Base-by-base conservation (phyloP, 2,329 filamentous ascomycete genomes). In the Tolypocladium sp. region DNA sequence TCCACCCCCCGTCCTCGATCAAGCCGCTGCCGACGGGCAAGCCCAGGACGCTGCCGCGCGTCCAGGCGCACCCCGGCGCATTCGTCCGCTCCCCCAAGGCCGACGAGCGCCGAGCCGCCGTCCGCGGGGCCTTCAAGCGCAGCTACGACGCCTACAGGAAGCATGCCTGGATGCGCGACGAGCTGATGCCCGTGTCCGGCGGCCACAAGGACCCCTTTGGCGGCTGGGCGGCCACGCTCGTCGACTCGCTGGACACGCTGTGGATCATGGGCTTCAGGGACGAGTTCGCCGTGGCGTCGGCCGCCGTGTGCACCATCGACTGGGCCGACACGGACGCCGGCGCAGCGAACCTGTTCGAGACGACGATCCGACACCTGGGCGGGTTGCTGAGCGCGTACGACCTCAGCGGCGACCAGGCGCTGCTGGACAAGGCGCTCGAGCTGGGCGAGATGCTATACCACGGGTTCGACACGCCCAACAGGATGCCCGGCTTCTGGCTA, bases 171-270 rank as follows among this genome's bases (percentile, higher is more conserved):
- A 67, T 79, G 62, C 73, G 74, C 35, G 82, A 84, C 61, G 82
- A 84, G 68, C 68, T 84, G 20, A 68, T 70, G 57, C 82, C 82
- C 7, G 68, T 84, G 4, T 74, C 75, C 25, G 79, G 76, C 35
- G 66, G 68, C 7, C 74, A 69, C 13, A 79, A 76, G 61, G 76
- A 81, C 59, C 71, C 72, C 1, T 83, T 82, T 67, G 80, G 81
- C 4, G 78, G 79, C 33, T 84, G 82, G 77, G 82, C 78, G 1
- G 83, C 83, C 12, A 85, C 83, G 0, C 69, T 87, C 53, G 79
- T 88, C 40, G 85, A 88, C 66, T 73, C 78, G 0, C 71, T 88
- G 51, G 84, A 87, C 60, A 85, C 83, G 0, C 76, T 88, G 2
- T 82, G 79, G 77, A 86, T 88, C 55, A 85, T 87, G 83, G 83